Evolutionary conservation across 805 yeast species (phyloP).

Genomic region (Saccharomycopsis vini): DNA sequence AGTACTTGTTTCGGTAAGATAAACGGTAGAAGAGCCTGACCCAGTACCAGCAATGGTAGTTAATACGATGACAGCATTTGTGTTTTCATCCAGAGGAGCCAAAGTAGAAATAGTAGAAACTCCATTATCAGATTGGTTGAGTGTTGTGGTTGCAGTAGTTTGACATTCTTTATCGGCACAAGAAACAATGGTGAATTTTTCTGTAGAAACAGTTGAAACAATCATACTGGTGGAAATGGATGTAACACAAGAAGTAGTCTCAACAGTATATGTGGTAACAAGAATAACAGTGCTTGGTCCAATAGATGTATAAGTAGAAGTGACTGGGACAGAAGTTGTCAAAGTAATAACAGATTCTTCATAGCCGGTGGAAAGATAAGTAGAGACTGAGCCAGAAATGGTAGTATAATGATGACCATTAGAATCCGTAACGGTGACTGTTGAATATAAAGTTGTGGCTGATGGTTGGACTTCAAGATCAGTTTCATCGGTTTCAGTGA

Average conservation of each 20-base stretch:
- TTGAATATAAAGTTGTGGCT: slow-evolving; percentile 15
- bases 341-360: slow-evolving; percentile 17
- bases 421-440: slow-evolving; percentile 16
- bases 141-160: slow-evolving; percentile 15
- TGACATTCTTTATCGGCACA: slow-evolving; percentile 19
- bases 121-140: slow-evolving; percentile 2
- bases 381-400: slow-evolving; percentile 14
- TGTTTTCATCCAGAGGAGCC: neutral
- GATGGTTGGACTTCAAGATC: neutral
- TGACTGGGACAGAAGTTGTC: slow-evolving; percentile 18
- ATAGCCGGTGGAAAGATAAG: slow-evolving; percentile 17
- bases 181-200: slow-evolving; percentile 16
- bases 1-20: slow-evolving; percentile 2
- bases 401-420: slow-evolving; percentile 11
- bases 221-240: slow-evolving; percentile 18
- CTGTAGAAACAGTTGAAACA: slow-evolving; percentile 20
- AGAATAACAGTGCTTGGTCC: slow-evolving; percentile 19
- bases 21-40: neutral
- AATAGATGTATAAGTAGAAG: slow-evolving; percentile 18
- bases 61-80: neutral
- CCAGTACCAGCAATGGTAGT: neutral
- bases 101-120: slow-evolving; percentile 3
- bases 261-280: slow-evolving; percentile 18
- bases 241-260: slow-evolving; percentile 19
- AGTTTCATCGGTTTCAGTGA: neutral